Evolutionary conservation across 75 land plant species (phyloP), one percentile per base, ranked within the genome.

Genomic region (Pinus taeda): DNA sequence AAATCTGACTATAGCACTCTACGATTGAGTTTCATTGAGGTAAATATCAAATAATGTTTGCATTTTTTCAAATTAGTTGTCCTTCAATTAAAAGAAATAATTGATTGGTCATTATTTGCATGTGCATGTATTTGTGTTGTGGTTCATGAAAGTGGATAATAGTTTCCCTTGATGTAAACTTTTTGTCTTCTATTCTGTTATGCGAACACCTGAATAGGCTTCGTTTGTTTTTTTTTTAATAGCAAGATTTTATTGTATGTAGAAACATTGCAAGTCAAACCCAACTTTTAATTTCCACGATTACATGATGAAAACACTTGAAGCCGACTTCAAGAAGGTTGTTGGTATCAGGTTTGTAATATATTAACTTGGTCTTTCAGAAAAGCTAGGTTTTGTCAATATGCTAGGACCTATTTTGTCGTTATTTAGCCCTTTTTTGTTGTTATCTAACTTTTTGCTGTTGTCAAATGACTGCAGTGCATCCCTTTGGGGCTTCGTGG

Each of bases 401-500:
- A 49, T 9, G 29, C 33, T 49, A 24, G 57, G 45, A 26, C 4
- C 53, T 13, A 42, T 55, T 56, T 73, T 71, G 29, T 49, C 55
- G 8, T 49, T 4, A 26, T 76, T 21, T 18, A 73, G 29, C 37
- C 21, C 57, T 18, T 1, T 24, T 67, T 20, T 42, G 30, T 37
- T 53, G 55, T 73, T 33, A 26, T 76, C 39, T 26, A 73, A 49
- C 37, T 57, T 72, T 18, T 2, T 24, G 55, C 20, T 42, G 30
- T 37, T 53, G 55, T 73, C 18, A 55, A 65, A 55, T 73, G 57
- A 57, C 66, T 85, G 83, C 98, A 96, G 99, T 77, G 80, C 89
- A 81, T 88, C 82, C 67, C 89, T 96, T 20, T 96, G 99, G 99
- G 56, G 82, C 3, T 94, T 91, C 77, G 91, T 92, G 45, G 79